phyloP scores from a whole-genome alignment of 306 rosid species.

The Vicia sativa region DNA sequence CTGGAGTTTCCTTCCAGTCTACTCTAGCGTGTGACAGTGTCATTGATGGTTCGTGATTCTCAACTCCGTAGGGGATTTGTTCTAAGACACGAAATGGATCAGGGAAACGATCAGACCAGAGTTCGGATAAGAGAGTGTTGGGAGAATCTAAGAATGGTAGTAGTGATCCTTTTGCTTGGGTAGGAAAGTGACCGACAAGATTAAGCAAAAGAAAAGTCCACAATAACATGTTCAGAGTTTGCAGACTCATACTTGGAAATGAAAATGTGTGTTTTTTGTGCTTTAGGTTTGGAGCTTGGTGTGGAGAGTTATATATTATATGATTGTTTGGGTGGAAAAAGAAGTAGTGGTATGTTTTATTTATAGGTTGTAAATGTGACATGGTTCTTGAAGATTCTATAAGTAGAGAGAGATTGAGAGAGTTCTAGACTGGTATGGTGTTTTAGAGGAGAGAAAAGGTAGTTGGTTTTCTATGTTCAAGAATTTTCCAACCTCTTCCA shows the following conservation, averaged over 20 bases:
- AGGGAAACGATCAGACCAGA: constrained; percentile 47
- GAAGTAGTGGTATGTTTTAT: neutral
- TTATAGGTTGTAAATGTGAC: constrained; percentile 20
- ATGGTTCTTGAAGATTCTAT: constrained; percentile 43
- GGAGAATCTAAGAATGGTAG: constrained; percentile 58
- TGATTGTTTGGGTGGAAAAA: neutral
- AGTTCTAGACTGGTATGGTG: constrained; percentile 41
- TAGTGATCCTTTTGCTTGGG: constrained; percentile 50
- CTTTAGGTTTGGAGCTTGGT: neutral
- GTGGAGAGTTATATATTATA: neutral
- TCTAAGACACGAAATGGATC: constrained; percentile 68
- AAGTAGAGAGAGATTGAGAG: constrained; percentile 42
- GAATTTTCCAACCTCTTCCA: constrained; percentile 44
- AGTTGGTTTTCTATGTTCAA: neutral
- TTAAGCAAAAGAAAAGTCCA: constrained; percentile 33
- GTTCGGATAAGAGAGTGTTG: constrained; percentile 41
- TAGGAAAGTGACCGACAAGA: constrained; percentile 20
- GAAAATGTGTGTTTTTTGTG: neutral
- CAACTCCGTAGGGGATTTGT: constrained; percentile 58
- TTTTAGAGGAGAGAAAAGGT: neutral
- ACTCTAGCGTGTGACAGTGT: constrained; percentile 51
- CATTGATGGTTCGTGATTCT: constrained; percentile 39
- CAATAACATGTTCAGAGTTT: neutral
- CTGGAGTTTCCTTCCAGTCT: constrained; percentile 76
- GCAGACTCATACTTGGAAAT: constrained; percentile 41